Conservation (phyloP, 2,329 filamentous ascomycete species). For the Phialophora verrucosa region DNA sequence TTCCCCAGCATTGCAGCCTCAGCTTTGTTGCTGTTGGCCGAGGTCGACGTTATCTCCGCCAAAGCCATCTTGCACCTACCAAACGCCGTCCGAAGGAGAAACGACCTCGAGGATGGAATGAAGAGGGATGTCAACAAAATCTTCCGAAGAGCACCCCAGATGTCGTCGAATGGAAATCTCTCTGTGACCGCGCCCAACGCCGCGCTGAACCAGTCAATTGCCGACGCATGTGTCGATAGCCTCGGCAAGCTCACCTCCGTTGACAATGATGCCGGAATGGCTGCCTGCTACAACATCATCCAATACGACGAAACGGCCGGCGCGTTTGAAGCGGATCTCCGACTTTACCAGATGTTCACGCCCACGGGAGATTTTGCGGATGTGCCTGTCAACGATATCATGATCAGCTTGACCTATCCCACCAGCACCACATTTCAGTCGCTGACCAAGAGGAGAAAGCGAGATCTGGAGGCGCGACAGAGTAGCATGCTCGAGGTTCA, state of each 20-base stretch:
- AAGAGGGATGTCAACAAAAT: constrained; percentile 25
- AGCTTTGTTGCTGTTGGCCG: constrained; percentile 30
- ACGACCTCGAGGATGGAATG: constrained; percentile 20
- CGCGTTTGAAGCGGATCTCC: constrained; percentile 76
- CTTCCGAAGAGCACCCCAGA: constrained; percentile 28
- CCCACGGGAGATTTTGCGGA: constrained; percentile 57
- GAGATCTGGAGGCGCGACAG: constrained; percentile 28
- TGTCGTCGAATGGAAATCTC: constrained; percentile 16
- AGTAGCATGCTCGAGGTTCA: constrained; percentile 40
- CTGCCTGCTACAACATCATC: constrained; percentile 82
- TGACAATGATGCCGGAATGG: constrained; percentile 76
- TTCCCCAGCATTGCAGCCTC: constrained; percentile 26
- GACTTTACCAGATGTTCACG: constrained; percentile 72
- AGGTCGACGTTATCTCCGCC: constrained; percentile 26
- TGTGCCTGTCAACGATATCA: constrained; percentile 44
- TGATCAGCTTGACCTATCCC: constrained; percentile 41
- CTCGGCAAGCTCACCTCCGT: constrained; percentile 61
- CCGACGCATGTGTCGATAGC: constrained; percentile 63
- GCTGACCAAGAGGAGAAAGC: constrained; percentile 34
- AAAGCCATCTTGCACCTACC: constrained; percentile 32
- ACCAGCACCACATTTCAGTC: constrained; percentile 36
- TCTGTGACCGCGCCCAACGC: constrained; percentile 14
- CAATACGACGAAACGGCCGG: constrained; percentile 70
- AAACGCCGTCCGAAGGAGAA: constrained; percentile 28
- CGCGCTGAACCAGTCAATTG: constrained; percentile 49